A percentile compares a stretch with the other conserved stretches of the same genome.
Evolutionary conservation across 2,329 filamentous ascomycete species (phyloP).

Genomic region (Xylaria sp.): DNA sequence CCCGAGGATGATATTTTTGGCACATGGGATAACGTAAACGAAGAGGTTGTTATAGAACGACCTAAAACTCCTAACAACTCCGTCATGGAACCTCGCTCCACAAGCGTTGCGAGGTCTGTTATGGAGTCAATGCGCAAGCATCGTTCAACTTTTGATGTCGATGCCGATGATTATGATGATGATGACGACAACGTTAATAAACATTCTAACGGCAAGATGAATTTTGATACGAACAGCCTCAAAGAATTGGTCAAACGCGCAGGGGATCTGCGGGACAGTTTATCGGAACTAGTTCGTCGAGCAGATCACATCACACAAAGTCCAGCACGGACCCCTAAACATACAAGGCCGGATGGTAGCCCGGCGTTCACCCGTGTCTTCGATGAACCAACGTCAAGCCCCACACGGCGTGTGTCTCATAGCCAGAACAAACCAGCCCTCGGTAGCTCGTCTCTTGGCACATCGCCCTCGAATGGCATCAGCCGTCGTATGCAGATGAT

Average conservation of each 20-base stretch:
- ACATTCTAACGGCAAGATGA: conserved; percentile 63
- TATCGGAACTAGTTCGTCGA: conserved; percentile 69
- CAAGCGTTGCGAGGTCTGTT: conserved; percentile 67
- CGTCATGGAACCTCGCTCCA: conserved; percentile 52
- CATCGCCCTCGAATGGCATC: conserved; percentile 62
- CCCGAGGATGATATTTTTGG: conserved; percentile 75
- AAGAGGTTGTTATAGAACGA: conserved; percentile 49
- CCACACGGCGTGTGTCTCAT: conserved; percentile 61
- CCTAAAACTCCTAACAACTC: conserved; percentile 56
- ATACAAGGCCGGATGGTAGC: conserved; percentile 64
- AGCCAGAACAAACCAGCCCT: conserved; percentile 65
- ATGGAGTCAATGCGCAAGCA: conserved; percentile 72
- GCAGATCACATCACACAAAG: conserved; percentile 68
- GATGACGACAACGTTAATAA: conserved; percentile 47
- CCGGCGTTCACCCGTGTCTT: conserved; percentile 76
- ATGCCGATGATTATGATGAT: conserved; percentile 48
- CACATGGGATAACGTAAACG: conserved; percentile 58
- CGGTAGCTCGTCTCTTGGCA: conserved; percentile 61
- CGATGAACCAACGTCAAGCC: conserved; percentile 68
- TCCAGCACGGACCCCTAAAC: conserved; percentile 62
- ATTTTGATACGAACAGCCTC: conserved; percentile 76
- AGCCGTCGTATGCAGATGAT: conserved; percentile 70
- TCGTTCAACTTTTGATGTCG: conserved; percentile 52
- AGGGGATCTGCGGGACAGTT: conserved; percentile 65
- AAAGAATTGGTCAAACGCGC: conserved; percentile 72